Base-by-base conservation (phyloP, 441 rosid genomes). In the Geranium incanum region DNA sequence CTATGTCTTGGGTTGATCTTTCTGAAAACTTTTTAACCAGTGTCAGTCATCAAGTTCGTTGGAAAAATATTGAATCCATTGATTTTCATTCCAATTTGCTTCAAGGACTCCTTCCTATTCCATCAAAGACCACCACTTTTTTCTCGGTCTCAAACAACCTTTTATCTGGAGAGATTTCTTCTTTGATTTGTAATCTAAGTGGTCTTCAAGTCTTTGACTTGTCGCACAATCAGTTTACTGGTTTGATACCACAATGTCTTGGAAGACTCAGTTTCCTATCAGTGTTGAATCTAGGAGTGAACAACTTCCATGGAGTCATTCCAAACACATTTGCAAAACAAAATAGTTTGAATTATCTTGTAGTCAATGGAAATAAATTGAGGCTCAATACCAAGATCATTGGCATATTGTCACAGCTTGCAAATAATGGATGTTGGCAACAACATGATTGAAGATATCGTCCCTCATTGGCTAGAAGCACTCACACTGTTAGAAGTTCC, bases 391-490 rank as follows among this genome's bases (percentile, higher is more conserved):
- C 59, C 59, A 0, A 15, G 6, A 50, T 12, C 59, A 12, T 55
- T 55, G 62, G 0, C 6, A 15, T n/a, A 55, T 4, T 55, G 62
- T 4, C 21, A 55, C 7, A 55, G 6, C 5, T 15, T 55, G 21
- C 5, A 55, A 15, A 8, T 55, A 3, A 11, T 55, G 16, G 62
- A 55, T 55, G 21, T 55, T 2, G 62, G 16, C 62, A 55, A 55
- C 62, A 55, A 77, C 28, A 37, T 18, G 18, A 71, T 82, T 43
- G 63, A 68, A 15, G 81, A 66, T 7, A 70, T 41, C 0, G 63
- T 78, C 28, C 78, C 77, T 0, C 1, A 0, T 28, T 76, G 82
- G 84, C 37, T 71, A 37, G 77, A n/a, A 21, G 28, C 3, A n/a
- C 75, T 73, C 9, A 45, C 73, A 0, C 41, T 13, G 0, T 12